Percentiles rank a stretch among this genome's conserved stretches.
phyloP scores from a whole-genome alignment of 2,329 filamentous ascomycete genomes.

The Fusarium domesticum region DNA sequence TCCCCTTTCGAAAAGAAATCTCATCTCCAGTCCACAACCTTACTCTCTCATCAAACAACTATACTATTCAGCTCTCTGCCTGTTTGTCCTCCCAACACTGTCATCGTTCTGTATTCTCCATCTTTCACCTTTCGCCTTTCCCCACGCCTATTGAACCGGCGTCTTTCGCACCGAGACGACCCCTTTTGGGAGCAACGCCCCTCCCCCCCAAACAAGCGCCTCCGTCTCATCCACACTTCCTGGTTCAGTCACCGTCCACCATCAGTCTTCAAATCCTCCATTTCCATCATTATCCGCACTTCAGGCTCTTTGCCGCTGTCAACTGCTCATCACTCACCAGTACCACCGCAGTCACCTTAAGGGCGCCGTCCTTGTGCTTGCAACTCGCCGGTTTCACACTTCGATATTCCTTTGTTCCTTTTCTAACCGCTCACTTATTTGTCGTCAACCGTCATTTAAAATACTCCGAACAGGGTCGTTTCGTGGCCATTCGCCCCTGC shows the following conservation, averaged over 20 bases:
- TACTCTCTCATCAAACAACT: background rate
- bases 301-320: conserved; percentile 19
- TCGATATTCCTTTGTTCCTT: conserved; percentile 17
- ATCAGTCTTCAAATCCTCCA: conserved; percentile 24
- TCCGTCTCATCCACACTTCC: conserved; percentile 24
- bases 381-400: conserved; percentile 17
- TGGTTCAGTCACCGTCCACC: conserved; percentile 12
- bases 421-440: conserved; percentile 17
- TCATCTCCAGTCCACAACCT: background rate
- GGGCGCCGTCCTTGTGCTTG: conserved; percentile 20
- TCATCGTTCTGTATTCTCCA: conserved; percentile 16
- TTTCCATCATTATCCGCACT: conserved; percentile 30
- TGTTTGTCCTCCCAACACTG: background rate
- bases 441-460: conserved; percentile 19
- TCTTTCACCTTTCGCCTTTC: conserved; percentile 17
- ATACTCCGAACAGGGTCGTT: conserved; percentile 25
- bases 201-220: conserved; percentile 25
- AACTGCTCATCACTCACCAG: conserved; percentile 12
- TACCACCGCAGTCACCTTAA: conserved; percentile 11
- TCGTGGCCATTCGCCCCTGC: conserved; percentile 21
- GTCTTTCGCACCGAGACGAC: conserved; percentile 31
- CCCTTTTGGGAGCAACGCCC: conserved; percentile 28
- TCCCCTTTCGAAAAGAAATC: conserved; percentile 6
- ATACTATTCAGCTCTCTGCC: conserved; percentile 9
- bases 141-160: conserved; percentile 27